phyloP scores from a whole-genome alignment of 2,329 filamentous ascomycete genomes.

The Arthrobotrys entomopaga region DNA sequence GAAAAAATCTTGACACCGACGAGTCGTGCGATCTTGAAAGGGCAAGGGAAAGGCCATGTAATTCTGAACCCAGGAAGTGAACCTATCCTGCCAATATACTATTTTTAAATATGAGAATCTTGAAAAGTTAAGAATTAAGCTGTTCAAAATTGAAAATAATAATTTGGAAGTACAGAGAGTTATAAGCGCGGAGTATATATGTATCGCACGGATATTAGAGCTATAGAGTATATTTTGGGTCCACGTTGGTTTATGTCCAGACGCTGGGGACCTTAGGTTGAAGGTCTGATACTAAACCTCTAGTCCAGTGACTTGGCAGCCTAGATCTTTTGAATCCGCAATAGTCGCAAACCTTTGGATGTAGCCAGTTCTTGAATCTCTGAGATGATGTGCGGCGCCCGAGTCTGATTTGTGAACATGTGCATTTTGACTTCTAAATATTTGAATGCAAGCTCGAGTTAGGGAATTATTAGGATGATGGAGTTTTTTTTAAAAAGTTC shows the following conservation, averaged over 20 bases:
- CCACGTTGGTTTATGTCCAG: background rate
- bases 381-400: background rate
- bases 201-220: too few relatives aligned
- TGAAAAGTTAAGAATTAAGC: background rate
- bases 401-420: conserved; percentile 1
- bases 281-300: background rate
- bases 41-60: background rate
- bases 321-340: background rate
- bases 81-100: background rate
- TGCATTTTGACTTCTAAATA: conserved; percentile 1
- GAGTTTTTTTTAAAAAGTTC: background rate
- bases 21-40: background rate
- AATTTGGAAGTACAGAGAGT: background rate
- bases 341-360: background rate
- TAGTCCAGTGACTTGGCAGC: background rate
- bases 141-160: background rate
- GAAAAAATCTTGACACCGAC: too few relatives aligned
- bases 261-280: background rate
- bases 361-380: conserved; percentile 2
- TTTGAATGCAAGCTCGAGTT: background rate
- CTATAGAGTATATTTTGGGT: too few relatives aligned
- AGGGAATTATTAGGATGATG: background rate
- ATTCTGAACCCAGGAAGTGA: background rate
- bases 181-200: background rate
- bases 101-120: background rate